phyloP scores from a whole-genome alignment of 1,284 basidiomycete species.

The Irpex sp. region DNA sequence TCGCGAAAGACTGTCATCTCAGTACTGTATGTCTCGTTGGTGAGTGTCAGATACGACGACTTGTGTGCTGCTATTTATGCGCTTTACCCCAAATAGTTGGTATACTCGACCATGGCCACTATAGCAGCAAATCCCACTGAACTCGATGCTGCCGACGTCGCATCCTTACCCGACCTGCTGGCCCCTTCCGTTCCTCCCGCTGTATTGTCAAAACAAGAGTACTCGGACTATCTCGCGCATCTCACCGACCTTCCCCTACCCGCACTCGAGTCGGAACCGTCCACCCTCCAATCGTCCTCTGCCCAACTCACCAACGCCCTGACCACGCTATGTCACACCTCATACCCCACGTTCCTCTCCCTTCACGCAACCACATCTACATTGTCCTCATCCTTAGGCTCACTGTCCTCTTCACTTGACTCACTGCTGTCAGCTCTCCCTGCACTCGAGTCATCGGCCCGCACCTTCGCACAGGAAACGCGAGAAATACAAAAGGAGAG shows the following conservation, averaged over 20 bases:
- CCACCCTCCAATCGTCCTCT: constrained; percentile 72
- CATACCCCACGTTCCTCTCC: constrained; percentile 85
- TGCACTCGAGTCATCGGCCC: constrained; percentile 64
- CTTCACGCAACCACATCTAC: constrained; percentile 73
- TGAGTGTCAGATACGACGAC: not conserved
- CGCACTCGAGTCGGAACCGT: constrained; percentile 68
- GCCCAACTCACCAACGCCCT: constrained; percentile 84
- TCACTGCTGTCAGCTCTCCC: constrained; percentile 70
- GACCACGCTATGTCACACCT: constrained; percentile 83
- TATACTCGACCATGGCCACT: not conserved
- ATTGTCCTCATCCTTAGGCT: constrained; percentile 60
- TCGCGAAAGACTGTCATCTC: not conserved
- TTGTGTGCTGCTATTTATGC: not conserved
- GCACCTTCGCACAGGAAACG: constrained; percentile 58
- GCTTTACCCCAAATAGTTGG: not conserved
- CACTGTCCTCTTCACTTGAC: constrained; percentile 65
- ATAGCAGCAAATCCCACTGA: not conserved
- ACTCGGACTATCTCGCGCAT: constrained; percentile 51
- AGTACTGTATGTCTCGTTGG: not conserved
- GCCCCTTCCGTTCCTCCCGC: constrained; percentile 8
- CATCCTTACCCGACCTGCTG: constrained; percentile 9
- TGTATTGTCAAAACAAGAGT: constrained; percentile 20
- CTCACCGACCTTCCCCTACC: constrained; percentile 64
- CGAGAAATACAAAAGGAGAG: constrained; percentile 60
- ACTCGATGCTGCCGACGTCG: not conserved